A percentile compares a stretch with the other conserved stretches of the same genome.
These are phyloP conservation scores for Musa acuminata DNA, from an alignment of 176 grass and related monocot species.

Conservation along the genomic window DNA sequence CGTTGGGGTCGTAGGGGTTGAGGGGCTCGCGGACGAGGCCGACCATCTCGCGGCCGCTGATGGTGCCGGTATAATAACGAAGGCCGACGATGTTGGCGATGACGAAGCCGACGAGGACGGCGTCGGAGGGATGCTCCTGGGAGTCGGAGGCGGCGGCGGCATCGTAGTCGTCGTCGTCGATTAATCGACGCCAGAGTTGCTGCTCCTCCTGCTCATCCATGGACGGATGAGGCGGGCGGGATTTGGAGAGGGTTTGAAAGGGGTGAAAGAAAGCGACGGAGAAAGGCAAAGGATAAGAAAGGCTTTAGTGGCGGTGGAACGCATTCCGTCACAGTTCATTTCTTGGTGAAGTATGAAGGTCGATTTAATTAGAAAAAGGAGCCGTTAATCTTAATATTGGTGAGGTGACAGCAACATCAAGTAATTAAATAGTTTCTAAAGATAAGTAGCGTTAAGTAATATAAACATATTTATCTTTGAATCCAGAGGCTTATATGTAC, in stretches of 20 bases:
- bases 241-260: neutral
- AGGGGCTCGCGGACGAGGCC: constrained; percentile 60
- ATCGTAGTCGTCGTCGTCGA: neutral
- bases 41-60: constrained; percentile 50
- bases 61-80: constrained; percentile 30
- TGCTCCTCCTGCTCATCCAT: neutral
- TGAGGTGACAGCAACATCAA: too few relatives aligned
- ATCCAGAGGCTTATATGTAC: too few relatives aligned
- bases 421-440: too few relatives aligned
- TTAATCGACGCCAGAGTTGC: neutral
- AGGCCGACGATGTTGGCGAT: constrained; percentile 55
- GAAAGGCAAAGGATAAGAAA: too few relatives aligned
- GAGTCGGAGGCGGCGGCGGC: neutral
- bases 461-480: too few relatives aligned
- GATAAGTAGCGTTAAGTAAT: too few relatives aligned
- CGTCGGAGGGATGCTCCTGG: constrained; percentile 6
- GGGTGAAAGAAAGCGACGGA: neutral
- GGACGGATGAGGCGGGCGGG: neutral
- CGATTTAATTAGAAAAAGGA: too few relatives aligned
- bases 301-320: too few relatives aligned
- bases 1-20: constrained; percentile 51
- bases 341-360: too few relatives aligned
- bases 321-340: too few relatives aligned
- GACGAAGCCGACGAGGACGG: constrained; percentile 54
- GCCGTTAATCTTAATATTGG: too few relatives aligned